Base-by-base conservation (phyloP, 2,329 filamentous ascomycete species). In the Fusarium pseudonygamai region DNA sequence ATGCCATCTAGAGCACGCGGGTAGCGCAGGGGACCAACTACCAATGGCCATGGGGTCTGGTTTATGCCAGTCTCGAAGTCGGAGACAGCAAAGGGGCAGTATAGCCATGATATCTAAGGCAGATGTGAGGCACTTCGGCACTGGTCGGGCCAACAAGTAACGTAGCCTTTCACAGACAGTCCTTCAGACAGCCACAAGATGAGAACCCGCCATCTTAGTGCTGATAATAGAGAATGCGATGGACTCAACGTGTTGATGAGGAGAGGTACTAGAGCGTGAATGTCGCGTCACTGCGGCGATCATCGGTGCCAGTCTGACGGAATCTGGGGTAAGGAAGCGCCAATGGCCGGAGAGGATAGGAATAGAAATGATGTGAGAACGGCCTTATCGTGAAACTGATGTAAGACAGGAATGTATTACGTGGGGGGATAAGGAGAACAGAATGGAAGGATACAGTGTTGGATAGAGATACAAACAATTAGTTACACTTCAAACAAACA, bases 1-100 rank as follows among this genome's bases (percentile, higher is more conserved):
- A 34, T 34, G 32, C 32, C 32, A 6, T 30, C 28, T 13, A 10
- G 4, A 11, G 20, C 7, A 8, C 5, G 6, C 45, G 26, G 28
- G 9, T 2, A 14, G 1, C 9, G 14, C 1, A 46, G 15, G 7
- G 14, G 20, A 16, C n/a, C 14, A 47, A 12, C 11, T 1, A 30
- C 1, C 4, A 30, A 30, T 30, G 7, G 6, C 45, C 14, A n/a
- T n/a, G n/a, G n/a, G 28, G 11, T 49, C 46, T 30, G 7, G 10
- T 32, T 18, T 4, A 13, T 14, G 47, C 6, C 15, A 9, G 28
- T 24, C 22, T 34, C 16, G 22, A 12, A 50, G 22, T 32, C 18
- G 28, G 22, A 32, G 46, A 49, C 28, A 32, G 6, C 22, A 3
- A 32, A 49, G 6, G 13, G 46, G 22, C 8, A 50, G 10, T 13